A percentile compares a stretch with the other conserved stretches of the same genome.
phyloP scores from a whole-genome alignment of 108 stramenopile species.

The Fistulifera solaris region DNA sequence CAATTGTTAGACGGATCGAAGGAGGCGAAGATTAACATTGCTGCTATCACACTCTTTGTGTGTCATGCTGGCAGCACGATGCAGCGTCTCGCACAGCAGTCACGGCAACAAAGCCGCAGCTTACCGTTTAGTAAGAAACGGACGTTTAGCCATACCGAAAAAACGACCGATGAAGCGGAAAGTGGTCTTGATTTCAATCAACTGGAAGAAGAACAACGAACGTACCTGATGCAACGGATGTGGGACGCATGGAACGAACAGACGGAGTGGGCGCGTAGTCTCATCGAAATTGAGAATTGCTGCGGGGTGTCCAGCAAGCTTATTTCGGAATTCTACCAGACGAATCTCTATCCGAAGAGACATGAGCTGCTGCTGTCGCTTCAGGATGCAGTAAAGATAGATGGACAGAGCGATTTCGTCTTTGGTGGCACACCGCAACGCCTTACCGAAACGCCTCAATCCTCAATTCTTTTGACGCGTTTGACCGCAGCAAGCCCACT shows the following conservation, averaged over 20 bases:
- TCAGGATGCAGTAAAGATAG: no score
- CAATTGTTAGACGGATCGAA: conserved; percentile 23
- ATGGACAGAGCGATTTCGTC: no score
- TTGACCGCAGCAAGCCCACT: no score
- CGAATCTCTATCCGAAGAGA: conserved; percentile 28
- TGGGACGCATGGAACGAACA: conserved; percentile 57
- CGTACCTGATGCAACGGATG: conserved; percentile 34
- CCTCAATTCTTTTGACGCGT: no score
- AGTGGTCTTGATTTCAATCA: neutral
- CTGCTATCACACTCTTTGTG: conserved; percentile 33
- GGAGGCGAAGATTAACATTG: conserved; percentile 23
- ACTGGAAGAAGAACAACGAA: conserved; percentile 17
- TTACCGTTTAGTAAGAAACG: neutral
- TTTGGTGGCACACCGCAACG: no score
- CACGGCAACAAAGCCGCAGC: neutral
- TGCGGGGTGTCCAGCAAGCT: conserved; percentile 17
- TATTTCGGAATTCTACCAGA: conserved; percentile 26
- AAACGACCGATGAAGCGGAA: neutral
- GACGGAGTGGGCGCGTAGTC: conserved; percentile 32
- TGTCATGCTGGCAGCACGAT: conserved; percentile 35
- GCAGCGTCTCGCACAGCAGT: conserved; percentile 42
- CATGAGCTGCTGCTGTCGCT: conserved; percentile 13
- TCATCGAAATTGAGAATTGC: conserved; percentile 30
- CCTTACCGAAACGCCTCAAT: no score
- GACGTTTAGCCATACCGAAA: neutral